Percentiles rank a stretch among this genome's conserved stretches.
phyloP scores from a whole-genome alignment of 2,329 filamentous ascomycete species.

The Colletotrichum kahawae region DNA sequence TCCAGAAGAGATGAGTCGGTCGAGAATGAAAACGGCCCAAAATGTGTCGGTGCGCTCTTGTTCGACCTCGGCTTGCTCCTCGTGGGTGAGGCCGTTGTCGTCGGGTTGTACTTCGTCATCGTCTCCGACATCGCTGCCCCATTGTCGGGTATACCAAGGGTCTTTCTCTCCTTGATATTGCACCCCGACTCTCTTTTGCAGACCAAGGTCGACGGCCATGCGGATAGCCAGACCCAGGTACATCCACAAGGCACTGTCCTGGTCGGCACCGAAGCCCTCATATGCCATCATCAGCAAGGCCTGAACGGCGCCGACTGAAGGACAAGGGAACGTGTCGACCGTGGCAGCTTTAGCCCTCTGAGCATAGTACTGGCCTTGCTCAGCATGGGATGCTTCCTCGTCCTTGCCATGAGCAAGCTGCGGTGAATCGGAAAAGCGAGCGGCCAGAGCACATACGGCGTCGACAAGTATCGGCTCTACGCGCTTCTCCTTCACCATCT shows the following conservation, averaged over 20 bases:
- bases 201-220: slow-evolving; percentile 79
- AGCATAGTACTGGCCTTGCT: slow-evolving; percentile 79
- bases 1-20: slow-evolving; percentile 85
- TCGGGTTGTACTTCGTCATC: slow-evolving; percentile 42
- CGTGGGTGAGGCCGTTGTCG: slow-evolving; percentile 43
- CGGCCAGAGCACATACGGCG: slow-evolving; percentile 81
- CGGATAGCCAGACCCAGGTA: slow-evolving; percentile 87
- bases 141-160: slow-evolving; percentile 51
- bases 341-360: slow-evolving; percentile 83
- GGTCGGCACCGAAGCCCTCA: slow-evolving; percentile 86
- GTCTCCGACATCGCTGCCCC: slow-evolving; percentile 30
- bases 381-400: slow-evolving; percentile 58
- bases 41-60: slow-evolving; percentile 86
- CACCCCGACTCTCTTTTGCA: slow-evolving; percentile 82
- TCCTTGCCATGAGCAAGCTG: slow-evolving; percentile 54
- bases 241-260: slow-evolving; percentile 93
- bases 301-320: slow-evolving; percentile 83
- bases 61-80: slow-evolving; percentile 71
- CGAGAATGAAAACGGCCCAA: slow-evolving; percentile 88
- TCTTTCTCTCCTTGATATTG: slow-evolving; percentile 62
- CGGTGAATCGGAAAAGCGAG: slow-evolving; percentile 75
- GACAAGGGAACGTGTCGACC: slow-evolving; percentile 82
- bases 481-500: slow-evolving; percentile 79
- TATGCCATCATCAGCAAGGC: slow-evolving; percentile 85
- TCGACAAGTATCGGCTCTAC: slow-evolving; percentile 87